Conservation (phyloP, 2,329 filamentous ascomycete species). For the Aspergillus sp. region DNA sequence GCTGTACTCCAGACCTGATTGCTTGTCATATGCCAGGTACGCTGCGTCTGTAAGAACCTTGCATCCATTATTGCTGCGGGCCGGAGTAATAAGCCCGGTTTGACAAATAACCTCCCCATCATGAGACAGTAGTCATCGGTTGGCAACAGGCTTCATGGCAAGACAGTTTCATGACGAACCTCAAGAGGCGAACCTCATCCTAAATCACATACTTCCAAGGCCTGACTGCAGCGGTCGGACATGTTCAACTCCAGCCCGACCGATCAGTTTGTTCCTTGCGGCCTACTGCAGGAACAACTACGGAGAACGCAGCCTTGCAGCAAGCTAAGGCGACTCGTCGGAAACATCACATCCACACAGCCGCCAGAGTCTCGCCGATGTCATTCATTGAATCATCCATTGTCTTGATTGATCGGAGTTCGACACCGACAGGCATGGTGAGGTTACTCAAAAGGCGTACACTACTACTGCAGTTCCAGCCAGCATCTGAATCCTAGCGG, state of each 20-base stretch:
- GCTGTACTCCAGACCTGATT: slow-evolving; percentile 14
- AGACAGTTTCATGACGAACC: background rate
- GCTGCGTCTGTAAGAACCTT: slow-evolving; percentile 11
- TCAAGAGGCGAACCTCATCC: background rate
- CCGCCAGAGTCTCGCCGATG: slow-evolving; percentile 20
- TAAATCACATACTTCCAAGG: slow-evolving; percentile 8
- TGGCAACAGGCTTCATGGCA: slow-evolving; percentile 1
- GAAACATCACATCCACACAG: slow-evolving; percentile 7
- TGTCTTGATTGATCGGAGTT: slow-evolving; percentile 5
- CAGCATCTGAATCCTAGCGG: background rate
- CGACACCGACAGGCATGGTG: background rate
- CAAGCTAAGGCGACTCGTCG: slow-evolving; percentile 18
- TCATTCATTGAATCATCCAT: slow-evolving; percentile 5
- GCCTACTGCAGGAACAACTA: slow-evolving; percentile 45
- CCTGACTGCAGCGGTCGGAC: slow-evolving; percentile 2
- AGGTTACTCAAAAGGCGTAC: slow-evolving; percentile 12
- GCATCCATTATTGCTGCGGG: slow-evolving; percentile 1
- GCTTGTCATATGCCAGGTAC: slow-evolving; percentile 22
- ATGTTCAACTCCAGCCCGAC: slow-evolving; percentile 27
- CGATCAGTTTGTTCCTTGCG: slow-evolving; percentile 30
- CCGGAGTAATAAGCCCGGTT: background rate
- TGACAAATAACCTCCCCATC: background rate
- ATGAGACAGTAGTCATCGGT: background rate
- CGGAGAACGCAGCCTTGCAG: slow-evolving; percentile 30
- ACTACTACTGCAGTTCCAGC: background rate